Percentiles rank a stretch among this genome's conserved stretches.
Evolutionary conservation across 768 basidiomycete species (phyloP).

Genomic region (Suillus subalutaceus): DNA sequence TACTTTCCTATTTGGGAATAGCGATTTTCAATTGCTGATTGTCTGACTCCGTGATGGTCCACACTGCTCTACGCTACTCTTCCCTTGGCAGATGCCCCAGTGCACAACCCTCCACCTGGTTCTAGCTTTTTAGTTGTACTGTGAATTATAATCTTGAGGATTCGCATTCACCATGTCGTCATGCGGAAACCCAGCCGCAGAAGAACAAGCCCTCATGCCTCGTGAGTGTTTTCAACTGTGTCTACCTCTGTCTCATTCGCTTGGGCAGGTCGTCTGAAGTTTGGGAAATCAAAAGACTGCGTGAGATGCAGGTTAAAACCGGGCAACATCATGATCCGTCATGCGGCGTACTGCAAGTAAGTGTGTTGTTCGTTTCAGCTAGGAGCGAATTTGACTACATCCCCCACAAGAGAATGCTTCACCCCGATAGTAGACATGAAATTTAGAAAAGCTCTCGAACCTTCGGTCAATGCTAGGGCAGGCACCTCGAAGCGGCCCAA

Average conservation of each 20-base stretch:
- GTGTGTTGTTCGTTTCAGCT: not conserved
- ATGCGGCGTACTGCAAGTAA: constrained; percentile 86
- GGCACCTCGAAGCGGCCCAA: constrained; percentile 59
- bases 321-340: constrained; percentile 75
- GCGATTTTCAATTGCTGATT: not conserved
- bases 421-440: constrained; percentile 60
- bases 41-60: too few relatives aligned
- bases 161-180: constrained; percentile 35
- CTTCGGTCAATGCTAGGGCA: constrained; percentile 58
- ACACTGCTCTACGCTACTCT: not conserved
- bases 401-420: constrained; percentile 60
- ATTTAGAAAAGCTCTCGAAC: constrained; percentile 68
- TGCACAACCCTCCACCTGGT: not conserved
- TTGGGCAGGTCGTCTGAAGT: constrained; percentile 60
- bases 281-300: constrained; percentile 67
- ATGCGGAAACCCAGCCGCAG: constrained; percentile 67
- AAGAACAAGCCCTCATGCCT: constrained; percentile 66
- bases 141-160: not conserved
- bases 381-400: not conserved
- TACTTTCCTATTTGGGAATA: not conserved
- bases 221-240: constrained; percentile 44
- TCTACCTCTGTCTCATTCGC: not conserved
- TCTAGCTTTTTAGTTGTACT: not conserved
- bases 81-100: not conserved
- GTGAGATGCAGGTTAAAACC: constrained; percentile 70